These are phyloP conservation scores for Ceratocystis destructans DNA, from an alignment of 2,329 filamentous ascomycete genomes.

Conservation along the genomic window DNA sequence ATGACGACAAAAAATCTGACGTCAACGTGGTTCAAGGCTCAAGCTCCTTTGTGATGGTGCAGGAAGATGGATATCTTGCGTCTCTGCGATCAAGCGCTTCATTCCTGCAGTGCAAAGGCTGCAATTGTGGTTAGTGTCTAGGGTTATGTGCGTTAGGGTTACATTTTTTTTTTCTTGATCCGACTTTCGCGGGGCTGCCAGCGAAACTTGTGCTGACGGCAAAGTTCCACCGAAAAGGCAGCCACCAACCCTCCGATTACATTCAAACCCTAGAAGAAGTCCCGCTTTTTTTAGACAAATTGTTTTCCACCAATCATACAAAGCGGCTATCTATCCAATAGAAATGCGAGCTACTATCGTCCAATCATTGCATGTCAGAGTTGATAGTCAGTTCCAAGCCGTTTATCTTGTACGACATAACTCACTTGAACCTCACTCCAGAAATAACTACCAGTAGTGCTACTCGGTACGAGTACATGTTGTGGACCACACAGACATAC, in stretches of 20 bases:
- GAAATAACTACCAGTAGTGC: neutral
- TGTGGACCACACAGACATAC: too few relatives aligned
- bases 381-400: neutral
- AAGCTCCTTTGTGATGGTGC: neutral
- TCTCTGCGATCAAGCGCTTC: neutral
- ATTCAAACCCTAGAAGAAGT: neutral
- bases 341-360: neutral
- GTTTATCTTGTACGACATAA: neutral
- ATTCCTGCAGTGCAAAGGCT: neutral
- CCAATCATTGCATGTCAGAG: neutral
- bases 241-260: too few relatives aligned
- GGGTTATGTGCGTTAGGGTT: neutral
- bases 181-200: slow-evolving; percentile 5
- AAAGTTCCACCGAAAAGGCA: neutral
- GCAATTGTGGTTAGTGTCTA: slow-evolving; percentile 1
- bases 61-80: neutral
- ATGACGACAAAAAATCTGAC: neutral
- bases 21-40: neutral
- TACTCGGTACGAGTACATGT: too few relatives aligned
- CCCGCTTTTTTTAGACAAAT: neutral
- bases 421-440: neutral
- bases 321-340: neutral
- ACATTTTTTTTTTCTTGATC: slow-evolving; percentile 5
- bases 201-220: neutral
- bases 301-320: neutral